Base-by-base conservation (phyloP, 2,329 filamentous ascomycete genomes). In the Hypocrella siamensis region DNA sequence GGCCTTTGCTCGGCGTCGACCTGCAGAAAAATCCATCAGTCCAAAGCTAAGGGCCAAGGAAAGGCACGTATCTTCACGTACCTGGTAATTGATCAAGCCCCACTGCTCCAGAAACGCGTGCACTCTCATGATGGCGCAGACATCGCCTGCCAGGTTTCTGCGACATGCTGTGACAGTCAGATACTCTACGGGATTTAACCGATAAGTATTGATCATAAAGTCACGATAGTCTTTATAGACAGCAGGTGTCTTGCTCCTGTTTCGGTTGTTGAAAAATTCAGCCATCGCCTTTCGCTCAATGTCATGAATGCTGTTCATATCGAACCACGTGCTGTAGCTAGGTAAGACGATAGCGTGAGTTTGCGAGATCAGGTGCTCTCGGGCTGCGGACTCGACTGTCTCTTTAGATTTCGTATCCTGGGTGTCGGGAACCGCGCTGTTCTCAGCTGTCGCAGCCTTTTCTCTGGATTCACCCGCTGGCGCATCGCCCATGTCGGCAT, bases 181-280 rank as follows among this genome's bases (percentile, higher is more conserved):
- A 49, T 98, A 98, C 55, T 98, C 90, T 33, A 85, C 71, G 5
- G 90, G 90, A 51, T 96, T 98, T 35, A 98, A 63, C 24, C 90
- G 79, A 58, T 98, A 98, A 11, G 90, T 96, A 61, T 98, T 98
- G 61, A 98, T 85, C 90, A 98, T 98, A 52, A 98, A 98, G 51
- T 98, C 90, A 44, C 90, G 79, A 57, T 98, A 98, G 52, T 98
- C 90, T 58, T 96, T 96, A 65, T 98, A 98, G 16, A 96, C 83
- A 30, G 85, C 78, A 1, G 85, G 80, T 0, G 90, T 98, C 62
- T 98, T 98, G 74, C 90, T 96, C 47, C 90, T 79, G 58, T 98
- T 98, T 37, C 90, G 75, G 54, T 76, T 88, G 62, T 98, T 98
- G 71, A 98, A 98, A 60, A 96, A 98, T 54, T 98, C 90, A 15